Conservation (phyloP, 2,329 filamentous ascomycete genomes). For the Cercospora sp. region DNA sequence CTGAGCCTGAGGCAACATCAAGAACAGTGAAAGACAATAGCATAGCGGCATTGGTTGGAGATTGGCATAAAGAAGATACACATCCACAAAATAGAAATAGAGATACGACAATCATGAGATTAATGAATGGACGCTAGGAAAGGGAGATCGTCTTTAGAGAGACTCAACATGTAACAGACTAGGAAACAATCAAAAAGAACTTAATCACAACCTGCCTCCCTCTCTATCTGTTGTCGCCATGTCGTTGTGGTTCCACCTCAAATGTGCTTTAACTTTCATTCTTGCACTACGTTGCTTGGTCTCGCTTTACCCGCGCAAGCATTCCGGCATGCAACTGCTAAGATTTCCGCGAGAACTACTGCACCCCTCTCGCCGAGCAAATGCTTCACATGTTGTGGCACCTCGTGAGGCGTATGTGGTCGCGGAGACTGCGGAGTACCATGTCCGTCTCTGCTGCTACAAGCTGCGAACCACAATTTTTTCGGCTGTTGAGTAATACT, state of each 20-base stretch:
- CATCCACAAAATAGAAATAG: too few relatives aligned
- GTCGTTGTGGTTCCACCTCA: not conserved
- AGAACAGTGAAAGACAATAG: not conserved
- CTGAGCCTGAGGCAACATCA: conserved; percentile 6
- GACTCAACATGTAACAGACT: not conserved
- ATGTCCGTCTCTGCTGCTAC: not conserved
- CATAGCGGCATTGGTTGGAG: conserved; percentile 11
- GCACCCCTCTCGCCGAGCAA: conserved; percentile 2
- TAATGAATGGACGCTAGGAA: too few relatives aligned
- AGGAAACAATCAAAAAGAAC: not conserved
- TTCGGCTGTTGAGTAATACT: not conserved
- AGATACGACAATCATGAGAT: too few relatives aligned
- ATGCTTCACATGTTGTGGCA: not conserved
- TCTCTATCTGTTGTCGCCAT: too few relatives aligned
- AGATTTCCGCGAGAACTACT: not conserved
- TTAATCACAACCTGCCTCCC: too few relatives aligned
- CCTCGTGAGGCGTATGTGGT: not conserved
- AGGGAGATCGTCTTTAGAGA: too few relatives aligned
- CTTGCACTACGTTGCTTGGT: not conserved
- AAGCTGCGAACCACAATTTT: not conserved
- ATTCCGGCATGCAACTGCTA: not conserved
- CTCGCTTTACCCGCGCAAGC: not conserved
- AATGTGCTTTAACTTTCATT: not conserved
- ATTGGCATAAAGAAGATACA: conserved; percentile 13
- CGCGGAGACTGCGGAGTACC: not conserved